Percentiles rank a stretch among this genome's conserved stretches.
phyloP scores from a whole-genome alignment of 225 moss, liverwort and hornwort genomes.

The Straminergon stramineum region DNA sequence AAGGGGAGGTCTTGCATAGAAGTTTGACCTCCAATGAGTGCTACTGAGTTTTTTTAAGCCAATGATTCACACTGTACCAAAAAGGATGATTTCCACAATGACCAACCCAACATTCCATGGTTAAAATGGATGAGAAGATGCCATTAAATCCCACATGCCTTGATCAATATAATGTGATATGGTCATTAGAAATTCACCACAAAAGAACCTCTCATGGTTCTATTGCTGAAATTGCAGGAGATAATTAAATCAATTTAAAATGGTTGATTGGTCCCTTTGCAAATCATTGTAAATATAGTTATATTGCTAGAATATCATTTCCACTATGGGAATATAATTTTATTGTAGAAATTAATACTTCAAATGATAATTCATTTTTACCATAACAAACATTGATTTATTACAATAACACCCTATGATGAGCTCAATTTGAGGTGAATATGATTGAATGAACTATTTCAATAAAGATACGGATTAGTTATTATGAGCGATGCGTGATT shows the following conservation, averaged over 20 bases:
- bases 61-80: background rate
- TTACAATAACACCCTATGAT: background rate
- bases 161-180: background rate
- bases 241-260: background rate
- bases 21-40: background rate
- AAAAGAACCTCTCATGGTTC: background rate
- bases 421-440: background rate
- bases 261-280: background rate
- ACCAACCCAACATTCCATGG: rapidly evolving
- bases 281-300: background rate
- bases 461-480: background rate
- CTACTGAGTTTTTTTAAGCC: rapidly evolving
- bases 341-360: background rate
- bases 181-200: background rate
- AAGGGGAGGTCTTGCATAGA: too few species aligned
- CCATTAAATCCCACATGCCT: background rate
- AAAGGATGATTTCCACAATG: background rate
- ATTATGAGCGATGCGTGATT: background rate
- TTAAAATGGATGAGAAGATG: background rate
- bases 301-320: background rate
- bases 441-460: background rate
- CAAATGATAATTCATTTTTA: background rate
- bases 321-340: background rate
- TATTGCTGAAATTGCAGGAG: background rate
- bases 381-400: background rate